phyloP scores from a whole-genome alignment of 2,329 filamentous ascomycete genomes.

The Acephala macrosclerotiorum region DNA sequence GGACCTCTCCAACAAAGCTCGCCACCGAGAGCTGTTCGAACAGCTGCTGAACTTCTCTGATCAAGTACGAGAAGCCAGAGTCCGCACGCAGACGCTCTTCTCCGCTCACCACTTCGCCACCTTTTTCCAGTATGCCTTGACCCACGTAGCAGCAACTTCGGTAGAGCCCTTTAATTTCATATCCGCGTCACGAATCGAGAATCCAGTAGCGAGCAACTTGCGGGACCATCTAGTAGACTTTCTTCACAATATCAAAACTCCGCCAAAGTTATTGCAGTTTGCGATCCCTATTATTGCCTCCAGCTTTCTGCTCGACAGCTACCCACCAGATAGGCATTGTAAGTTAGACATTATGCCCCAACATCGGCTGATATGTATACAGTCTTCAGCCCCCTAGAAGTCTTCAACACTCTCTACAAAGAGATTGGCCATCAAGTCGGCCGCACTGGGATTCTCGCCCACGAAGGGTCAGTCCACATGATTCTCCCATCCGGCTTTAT shows the following conservation, averaged over 20 bases:
- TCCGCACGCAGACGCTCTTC: slow-evolving; percentile 25
- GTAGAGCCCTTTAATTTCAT: slow-evolving; percentile 33
- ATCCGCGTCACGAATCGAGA: slow-evolving; percentile 18
- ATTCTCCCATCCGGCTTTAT: slow-evolving; percentile 28
- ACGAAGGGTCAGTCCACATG: slow-evolving; percentile 29
- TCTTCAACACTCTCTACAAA: slow-evolving; percentile 34
- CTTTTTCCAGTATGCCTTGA: slow-evolving; percentile 27
- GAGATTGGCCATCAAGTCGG: slow-evolving; percentile 24
- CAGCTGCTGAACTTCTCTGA: slow-evolving; percentile 30
- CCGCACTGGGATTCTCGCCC: slow-evolving; percentile 26
- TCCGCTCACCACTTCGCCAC: slow-evolving; percentile 25
- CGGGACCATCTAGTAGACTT: slow-evolving; percentile 24
- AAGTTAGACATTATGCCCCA: slow-evolving; percentile 22
- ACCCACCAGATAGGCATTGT: slow-evolving; percentile 34
- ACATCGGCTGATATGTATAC: slow-evolving; percentile 17
- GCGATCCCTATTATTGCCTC: slow-evolving; percentile 31
- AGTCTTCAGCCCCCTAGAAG: slow-evolving; percentile 29
- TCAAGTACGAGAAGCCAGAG: slow-evolving; percentile 25
- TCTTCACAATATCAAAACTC: slow-evolving; percentile 21
- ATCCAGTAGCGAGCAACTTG: slow-evolving; percentile 19
- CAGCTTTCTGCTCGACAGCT: slow-evolving; percentile 34
- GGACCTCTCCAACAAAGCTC: slow-evolving; percentile 27
- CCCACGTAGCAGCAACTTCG: slow-evolving; percentile 15
- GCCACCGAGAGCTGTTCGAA: slow-evolving; percentile 27
- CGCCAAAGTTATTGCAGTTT: slow-evolving; percentile 22